These are phyloP conservation scores for Citrullus amarus DNA, from an alignment of 306 rosid genomes.

Conservation along the genomic window DNA sequence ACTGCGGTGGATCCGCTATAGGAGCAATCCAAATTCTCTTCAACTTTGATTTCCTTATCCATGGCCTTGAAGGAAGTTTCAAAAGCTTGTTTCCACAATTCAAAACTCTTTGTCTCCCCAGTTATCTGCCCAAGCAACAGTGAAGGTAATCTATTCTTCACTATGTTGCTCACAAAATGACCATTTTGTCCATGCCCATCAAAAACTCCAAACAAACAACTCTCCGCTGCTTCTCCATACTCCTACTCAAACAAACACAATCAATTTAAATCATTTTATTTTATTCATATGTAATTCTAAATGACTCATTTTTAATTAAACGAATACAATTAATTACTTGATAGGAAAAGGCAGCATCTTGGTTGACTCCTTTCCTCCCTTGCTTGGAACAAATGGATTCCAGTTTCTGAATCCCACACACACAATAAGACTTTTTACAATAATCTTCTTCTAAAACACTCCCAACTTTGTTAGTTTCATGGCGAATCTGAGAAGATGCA, in stretches of 20 bases:
- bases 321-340: conserved; percentile 21
- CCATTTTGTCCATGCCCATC: conserved; percentile 83
- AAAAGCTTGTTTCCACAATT: conserved; percentile 34
- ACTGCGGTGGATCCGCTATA: conserved; percentile 69
- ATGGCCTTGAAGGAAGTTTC: conserved; percentile 41
- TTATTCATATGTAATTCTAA: no score
- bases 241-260: conserved; percentile 19
- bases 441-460: conserved; percentile 15
- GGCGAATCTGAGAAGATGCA: conserved; percentile 38
- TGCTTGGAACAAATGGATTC: conserved; percentile 38
- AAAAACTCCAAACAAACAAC: conserved; percentile 49
- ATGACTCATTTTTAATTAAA: no score
- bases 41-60: conserved; percentile 63
- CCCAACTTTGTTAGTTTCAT: conserved; percentile 25
- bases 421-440: not conserved
- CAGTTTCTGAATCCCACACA: conserved; percentile 8
- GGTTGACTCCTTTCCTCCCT: conserved; percentile 65
- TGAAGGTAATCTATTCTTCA: conserved; percentile 28
- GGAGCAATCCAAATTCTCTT: conserved; percentile 39
- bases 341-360: conserved; percentile 54
- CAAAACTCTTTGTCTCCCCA: conserved; percentile 10
- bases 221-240: conserved; percentile 26
- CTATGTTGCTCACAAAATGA: conserved; percentile 48
- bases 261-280: not conserved
- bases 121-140: conserved; percentile 31